Base-by-base conservation (phyloP, 1,284 basidiomycete species). In the Chalciporus sp. region DNA sequence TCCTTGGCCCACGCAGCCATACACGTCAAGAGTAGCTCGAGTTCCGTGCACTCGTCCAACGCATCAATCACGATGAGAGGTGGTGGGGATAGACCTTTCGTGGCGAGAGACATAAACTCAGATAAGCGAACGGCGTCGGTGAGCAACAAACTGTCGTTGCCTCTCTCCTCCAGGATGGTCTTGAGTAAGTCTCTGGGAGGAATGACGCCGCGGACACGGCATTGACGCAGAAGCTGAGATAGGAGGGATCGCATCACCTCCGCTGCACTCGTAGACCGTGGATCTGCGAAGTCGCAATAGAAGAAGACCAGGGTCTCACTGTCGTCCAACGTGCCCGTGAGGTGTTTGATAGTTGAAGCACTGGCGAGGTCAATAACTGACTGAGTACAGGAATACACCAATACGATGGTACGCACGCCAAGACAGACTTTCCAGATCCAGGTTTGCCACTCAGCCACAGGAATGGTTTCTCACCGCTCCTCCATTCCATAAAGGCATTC, bases 1-100 rank as follows among this genome's bases (percentile, higher is more conserved):
- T 42, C 48, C 33, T 46, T 19, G 8, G 20, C 12, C 48, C 57
- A 26, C 9, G 43, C 43, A 33, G 41, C n/a, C 20, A 56, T 37
- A 42, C 47, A 29, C 8, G 29, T 31, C 8, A 57, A 35, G 28
- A 56, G 54, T 12, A 45, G 41, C 31, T 57, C 37, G 7, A 56
- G n/a, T 2, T 56, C 28, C 1, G 44, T 39, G 26, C 53, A 58
- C 33, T 60, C 57, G n/a, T 60, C 57, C n/a, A 57, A 27, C 16
- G 58, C 57, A 8, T 58, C 58, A 1, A 58, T 23, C 1, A 60
- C 19, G 10, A 60, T 20, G 4, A 60, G 11, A 0, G 58, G 57
- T 37, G 7, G 19, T 37, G 42, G 6, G 1, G 14, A 7, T 28
- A 59, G 46, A 7, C 10, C 16, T 14, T 26, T 45, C 11, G 58